Base-by-base conservation (phyloP, 805 yeast genomes). In the Suhomyces sp. region DNA sequence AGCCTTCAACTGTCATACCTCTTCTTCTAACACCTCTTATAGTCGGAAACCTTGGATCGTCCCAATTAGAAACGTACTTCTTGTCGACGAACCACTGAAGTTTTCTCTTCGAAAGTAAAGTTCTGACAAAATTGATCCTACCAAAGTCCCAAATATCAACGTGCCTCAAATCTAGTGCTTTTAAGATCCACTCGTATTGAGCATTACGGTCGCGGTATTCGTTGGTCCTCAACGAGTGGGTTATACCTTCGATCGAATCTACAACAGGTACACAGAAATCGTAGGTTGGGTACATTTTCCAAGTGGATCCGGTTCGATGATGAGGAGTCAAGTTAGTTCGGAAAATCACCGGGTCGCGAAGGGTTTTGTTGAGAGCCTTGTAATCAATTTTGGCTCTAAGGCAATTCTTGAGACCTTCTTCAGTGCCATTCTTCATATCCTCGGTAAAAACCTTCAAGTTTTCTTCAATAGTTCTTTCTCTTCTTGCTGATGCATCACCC, bases 201-300 rank as follows among this genome's bases (percentile, higher is more conserved):
- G 96, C 92, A 70, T 94, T 94, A 76, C 99, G 87, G 79, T 94
- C 99, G 76, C 98, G 86, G 82, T 94, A 94, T 78, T 94, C 99
- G 66, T 87, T 93, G 44, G 99, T 94, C 81, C 99, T 87, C 70
- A 94, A 80, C 50, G 98, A 96, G 65, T 94, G 99, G 43, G 99
- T 94, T 44, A 94, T 96, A 63, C 99, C 99, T 76, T 94, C 99
- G 44, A 90, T 62, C 20, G 98, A 78, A 72, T 94, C 99, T 50
- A 94, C 97, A 49, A 93, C 83, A 55, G 99, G 99, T 56, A 88
- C 96, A 81, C 98, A 94, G 88, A 94, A 94, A 74, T 94, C 99
- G 73, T 94, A 94, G 43, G 97, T 91, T 67, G 99, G 99, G 77
- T 94, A 94, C 72, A 93, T 82, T 74, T 94, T 94, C 99, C 99